Evolutionary conservation across 495 filamentous ascomycete genomes (phyloP), one percentile per base, ranked within the genome.

Genomic region (Sabuloglossum arenarium): DNA sequence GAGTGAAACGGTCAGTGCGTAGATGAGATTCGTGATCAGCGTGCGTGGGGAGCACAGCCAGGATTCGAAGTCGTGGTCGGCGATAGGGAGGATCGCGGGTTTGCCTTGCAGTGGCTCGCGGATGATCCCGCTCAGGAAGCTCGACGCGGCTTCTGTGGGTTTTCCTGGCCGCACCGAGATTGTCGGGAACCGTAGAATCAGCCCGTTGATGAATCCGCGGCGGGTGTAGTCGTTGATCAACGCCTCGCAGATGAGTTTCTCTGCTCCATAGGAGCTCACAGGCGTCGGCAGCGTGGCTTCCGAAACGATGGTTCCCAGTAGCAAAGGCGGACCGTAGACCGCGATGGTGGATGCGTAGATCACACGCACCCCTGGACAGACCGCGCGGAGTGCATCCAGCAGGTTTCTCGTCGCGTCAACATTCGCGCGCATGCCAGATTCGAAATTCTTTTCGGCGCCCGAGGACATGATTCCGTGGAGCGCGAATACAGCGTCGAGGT

Each of bases 401-500:
- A 90, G 70, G 29, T 69, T 67, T 16, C 79, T 71, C 2, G 79
- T 79, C n/a, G 81, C 75, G 66, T 88, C 77, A 32, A 93, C 71
- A 65, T 93, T 93, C 53, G 88, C 84, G 42, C 66, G 66, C 54
- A 86, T 72, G 2, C 83, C 85, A 14, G 85, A 71, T 47, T 86
- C 82, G 61, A 85, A 80, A 64, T 90, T 75, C 25, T 79, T 79
- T 64, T 93, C 86, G 19, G 79, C 73, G 47, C 81, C 82, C 23
- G 79, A 76, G 34, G 82, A 86, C 86, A 90, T 89, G 68, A 93
- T 86, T 49, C 86, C 86, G 67, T 93, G 86, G 61, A 93, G 79
- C 55, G 88, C 65, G 70, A 84, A 89, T 61, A 85, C 72, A 16
- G 79, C 81, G 59, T 78, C 71, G 0, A 85, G 68, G 11, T 71